Evolutionary conservation across 768 basidiomycete species (phyloP), one percentile per base, ranked within the genome.

Genomic region (Stropharia rugosoannulata): DNA sequence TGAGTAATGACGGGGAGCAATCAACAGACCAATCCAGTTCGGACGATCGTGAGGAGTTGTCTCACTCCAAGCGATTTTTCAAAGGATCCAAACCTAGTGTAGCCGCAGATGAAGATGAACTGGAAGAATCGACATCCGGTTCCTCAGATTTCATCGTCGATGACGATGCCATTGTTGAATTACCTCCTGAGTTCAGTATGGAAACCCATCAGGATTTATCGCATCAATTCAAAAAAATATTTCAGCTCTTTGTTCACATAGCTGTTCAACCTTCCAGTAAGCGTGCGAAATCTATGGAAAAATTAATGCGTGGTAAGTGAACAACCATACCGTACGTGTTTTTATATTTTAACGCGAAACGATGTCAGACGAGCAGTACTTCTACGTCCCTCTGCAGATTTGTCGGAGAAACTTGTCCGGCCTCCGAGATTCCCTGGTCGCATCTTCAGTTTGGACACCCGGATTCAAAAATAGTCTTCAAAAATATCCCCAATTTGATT

Each of bases 101-200:
- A 39, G 76, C 78, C 11, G 73, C 73, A 45, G 68, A 73, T 27
- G 67, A 70, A n/a, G 71, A 73, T 37, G 68, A 59, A 18, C 70
- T 73, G 36, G 68, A 59, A n/a, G 59, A 54, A 7, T 54, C 56
- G 32, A 56, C 57, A n/a, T 58, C 59, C 6, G 37, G 37, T 51
- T 71, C 74, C 37, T 75, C 71, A 15, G 68, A 72, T 53, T 80
- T 77, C 53, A 89, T 90, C 57, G 85, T 91, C 32, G 83, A 90
- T 37, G 89, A 92, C 58, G 84, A 87, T 56, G 75, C 64, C 67
- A 69, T 80, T 16, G 57, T 70, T 18, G 70, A 78, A 36, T 75
- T 93, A n/a, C 92, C 91, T 8, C 76, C 77, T 49, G 82, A 87
- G 62, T 96, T 92, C 72, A 93, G 90, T 68, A 85, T 90, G 85